Evolutionary conservation across 2,329 filamentous ascomycete genomes (phyloP).

Genomic region (Lachnellula cervina): DNA sequence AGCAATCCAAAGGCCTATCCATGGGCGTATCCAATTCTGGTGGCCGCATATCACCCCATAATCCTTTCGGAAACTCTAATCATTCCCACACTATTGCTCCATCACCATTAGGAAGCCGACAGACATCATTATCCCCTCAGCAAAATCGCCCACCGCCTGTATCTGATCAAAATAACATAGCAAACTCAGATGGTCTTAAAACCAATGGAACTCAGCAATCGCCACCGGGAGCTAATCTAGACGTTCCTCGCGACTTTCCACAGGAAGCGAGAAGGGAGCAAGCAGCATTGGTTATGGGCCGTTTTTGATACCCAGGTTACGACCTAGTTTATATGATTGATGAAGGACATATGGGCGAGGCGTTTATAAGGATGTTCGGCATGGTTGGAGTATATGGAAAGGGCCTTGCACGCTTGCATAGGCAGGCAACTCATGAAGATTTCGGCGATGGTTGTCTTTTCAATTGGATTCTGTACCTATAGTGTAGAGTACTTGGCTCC

Average conservation of each 20-base stretch:
- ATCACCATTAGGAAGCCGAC: constrained; percentile 30
- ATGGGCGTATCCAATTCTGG: constrained; percentile 19
- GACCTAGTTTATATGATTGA: constrained; percentile 21
- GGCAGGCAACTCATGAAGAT: constrained; percentile 15
- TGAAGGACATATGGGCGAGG: constrained; percentile 22
- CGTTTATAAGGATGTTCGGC: constrained; percentile 14
- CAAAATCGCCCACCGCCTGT: constrained; percentile 18
- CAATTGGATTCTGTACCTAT: constrained; percentile 21
- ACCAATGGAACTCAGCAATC: constrained; percentile 20
- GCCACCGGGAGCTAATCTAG: constrained; percentile 13
- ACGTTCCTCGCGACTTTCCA: constrained; percentile 22
- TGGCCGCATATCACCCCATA: constrained; percentile 29
- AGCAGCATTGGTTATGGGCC: constrained; percentile 20
- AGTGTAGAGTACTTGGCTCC: constrained; percentile 18
- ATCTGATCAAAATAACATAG: constrained; percentile 13
- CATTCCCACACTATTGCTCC: constrained; percentile 27
- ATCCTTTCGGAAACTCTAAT: constrained; percentile 27
- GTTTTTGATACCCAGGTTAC: constrained; percentile 16
- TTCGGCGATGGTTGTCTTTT: constrained; percentile 10
- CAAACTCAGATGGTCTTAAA: constrained; percentile 9
- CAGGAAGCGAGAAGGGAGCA: constrained; percentile 23
- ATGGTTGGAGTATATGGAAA: constrained; percentile 18
- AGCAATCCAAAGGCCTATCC: constrained; percentile 25
- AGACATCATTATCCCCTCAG: constrained; percentile 30
- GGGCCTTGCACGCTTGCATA: constrained; percentile 16